Percentiles rank a stretch among this genome's conserved stretches.
phyloP scores from a whole-genome alignment of 306 rosid genomes.

The Trifolium fragiferum region DNA sequence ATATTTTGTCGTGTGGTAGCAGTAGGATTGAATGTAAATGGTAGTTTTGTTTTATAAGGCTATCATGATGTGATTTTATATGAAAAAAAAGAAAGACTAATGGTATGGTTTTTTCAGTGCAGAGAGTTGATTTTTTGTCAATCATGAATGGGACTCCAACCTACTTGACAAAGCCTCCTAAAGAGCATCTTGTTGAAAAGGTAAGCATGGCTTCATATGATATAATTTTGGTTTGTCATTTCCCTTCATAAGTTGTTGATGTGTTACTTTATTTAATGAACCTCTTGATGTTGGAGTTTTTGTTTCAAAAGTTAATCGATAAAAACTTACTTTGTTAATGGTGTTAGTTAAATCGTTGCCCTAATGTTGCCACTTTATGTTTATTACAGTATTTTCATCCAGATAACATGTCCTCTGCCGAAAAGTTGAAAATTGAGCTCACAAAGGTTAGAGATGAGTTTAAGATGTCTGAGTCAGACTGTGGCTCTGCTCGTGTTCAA shows the following conservation, averaged over 20 bases:
- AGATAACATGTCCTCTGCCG: slow-evolving; percentile 88
- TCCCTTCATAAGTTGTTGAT: slow-evolving; percentile 24
- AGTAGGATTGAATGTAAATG: neutral
- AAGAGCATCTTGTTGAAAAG: slow-evolving; percentile 81
- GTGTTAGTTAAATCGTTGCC: slow-evolving; percentile 19
- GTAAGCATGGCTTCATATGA: slow-evolving; percentile 41
- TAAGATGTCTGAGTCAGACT: slow-evolving; percentile 92
- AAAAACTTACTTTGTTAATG: slow-evolving; percentile 6
- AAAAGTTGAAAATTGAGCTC: slow-evolving; percentile 82
- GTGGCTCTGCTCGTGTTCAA: slow-evolving; percentile 95
- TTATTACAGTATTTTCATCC: slow-evolving; percentile 83
- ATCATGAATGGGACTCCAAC: slow-evolving; percentile 52
- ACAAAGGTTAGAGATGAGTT: slow-evolving; percentile 81
- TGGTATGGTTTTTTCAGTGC: slow-evolving; percentile 50
- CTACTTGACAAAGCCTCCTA: slow-evolving; percentile 66
- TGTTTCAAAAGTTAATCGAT: neutral
- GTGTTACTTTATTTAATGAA: slow-evolving; percentile 1
- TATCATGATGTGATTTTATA: slow-evolving; percentile 24
- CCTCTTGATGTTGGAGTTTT: neutral
- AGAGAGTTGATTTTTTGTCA: slow-evolving; percentile 49
- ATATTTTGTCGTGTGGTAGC: neutral
- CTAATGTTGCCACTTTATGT: slow-evolving; percentile 40
- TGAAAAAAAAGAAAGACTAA: slow-evolving; percentile 1
- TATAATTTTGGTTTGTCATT: slow-evolving; percentile 8
- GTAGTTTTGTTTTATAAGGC: neutral